These are phyloP conservation scores for Chytriomyces confervae DNA, from an alignment of 192 early-diverging fungal species.

Conservation along the genomic window DNA sequence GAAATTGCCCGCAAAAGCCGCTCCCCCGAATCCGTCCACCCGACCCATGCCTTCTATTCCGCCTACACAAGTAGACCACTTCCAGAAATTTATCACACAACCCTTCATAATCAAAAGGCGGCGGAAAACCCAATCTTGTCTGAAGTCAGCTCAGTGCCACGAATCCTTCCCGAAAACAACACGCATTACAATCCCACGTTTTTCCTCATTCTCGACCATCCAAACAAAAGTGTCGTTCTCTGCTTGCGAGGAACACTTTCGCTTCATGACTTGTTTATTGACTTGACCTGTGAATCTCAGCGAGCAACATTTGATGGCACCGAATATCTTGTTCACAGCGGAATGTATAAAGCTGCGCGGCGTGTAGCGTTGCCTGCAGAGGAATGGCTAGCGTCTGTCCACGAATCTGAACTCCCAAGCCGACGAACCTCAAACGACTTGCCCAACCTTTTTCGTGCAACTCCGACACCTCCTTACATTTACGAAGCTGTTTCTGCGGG, in stretches of 20 bases:
- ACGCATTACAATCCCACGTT: slow-evolving; percentile 53
- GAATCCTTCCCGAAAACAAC: slow-evolving; percentile 17
- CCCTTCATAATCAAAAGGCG: slow-evolving; percentile 43
- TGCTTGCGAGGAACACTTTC: slow-evolving; percentile 89
- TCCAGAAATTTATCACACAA: slow-evolving; percentile 77
- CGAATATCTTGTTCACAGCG: slow-evolving; percentile 69
- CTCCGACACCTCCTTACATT: slow-evolving; percentile 57
- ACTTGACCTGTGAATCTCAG: slow-evolving; percentile 81
- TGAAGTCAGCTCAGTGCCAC: background rate
- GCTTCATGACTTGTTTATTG: slow-evolving; percentile 84
- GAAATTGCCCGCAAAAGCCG: slow-evolving; percentile 19
- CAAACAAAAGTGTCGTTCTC: slow-evolving; percentile 73
- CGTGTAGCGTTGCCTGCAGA: slow-evolving; percentile 66
- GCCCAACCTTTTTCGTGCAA: slow-evolving; percentile 13
- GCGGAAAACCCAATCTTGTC: slow-evolving; percentile 9
- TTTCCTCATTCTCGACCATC: slow-evolving; percentile 86
- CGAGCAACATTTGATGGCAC: slow-evolving; percentile 35
- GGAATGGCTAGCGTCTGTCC: background rate
- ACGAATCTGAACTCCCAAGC: slow-evolving; percentile 26
- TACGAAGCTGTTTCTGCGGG: slow-evolving; percentile 75
- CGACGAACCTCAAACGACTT: slow-evolving; percentile 59
- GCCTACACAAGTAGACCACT: slow-evolving; percentile 76
- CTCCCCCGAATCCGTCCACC: slow-evolving; percentile 5
- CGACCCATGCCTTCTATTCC: slow-evolving; percentile 76
- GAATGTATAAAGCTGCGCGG: slow-evolving; percentile 73